Percentiles rank a stretch among this genome's conserved stretches.
phyloP scores from a whole-genome alignment of 1,284 basidiomycete genomes.

The Fomes fomentarius region DNA sequence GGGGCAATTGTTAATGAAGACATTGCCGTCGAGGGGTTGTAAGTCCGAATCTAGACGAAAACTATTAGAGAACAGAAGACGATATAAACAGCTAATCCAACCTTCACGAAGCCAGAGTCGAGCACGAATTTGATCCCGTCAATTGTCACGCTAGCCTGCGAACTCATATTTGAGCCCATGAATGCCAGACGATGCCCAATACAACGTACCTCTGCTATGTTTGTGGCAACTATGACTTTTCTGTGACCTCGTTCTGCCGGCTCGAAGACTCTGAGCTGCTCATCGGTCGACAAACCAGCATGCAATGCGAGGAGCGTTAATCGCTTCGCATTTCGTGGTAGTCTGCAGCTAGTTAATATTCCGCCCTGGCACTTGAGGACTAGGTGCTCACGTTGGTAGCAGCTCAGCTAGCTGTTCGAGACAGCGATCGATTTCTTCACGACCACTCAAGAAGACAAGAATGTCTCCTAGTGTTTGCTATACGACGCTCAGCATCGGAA shows the following conservation, averaged over 20 bases:
- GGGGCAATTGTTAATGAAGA: conserved; percentile 83
- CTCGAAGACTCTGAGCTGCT: conserved; percentile 87
- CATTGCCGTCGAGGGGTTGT: conserved; percentile 81
- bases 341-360: conserved; percentile 42
- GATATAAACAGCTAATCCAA: conserved; percentile 34
- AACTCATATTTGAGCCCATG: neutral
- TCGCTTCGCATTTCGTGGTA: conserved; percentile 64
- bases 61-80: conserved; percentile 12
- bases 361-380: neutral
- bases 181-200: neutral
- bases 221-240: conserved; percentile 93
- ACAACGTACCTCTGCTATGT: conserved; percentile 85
- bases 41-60: conserved; percentile 71
- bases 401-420: conserved; percentile 83
- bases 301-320: conserved; percentile 82
- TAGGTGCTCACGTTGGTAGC: conserved; percentile 63
- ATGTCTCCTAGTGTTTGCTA: conserved; percentile 86
- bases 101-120: conserved; percentile 95
- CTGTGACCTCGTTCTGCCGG: conserved; percentile 73
- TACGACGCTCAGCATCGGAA: conserved; percentile 5
- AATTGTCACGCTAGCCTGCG: conserved; percentile 91
- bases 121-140: conserved; percentile 96
- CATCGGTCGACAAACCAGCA: conserved; percentile 84
- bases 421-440: conserved; percentile 92
- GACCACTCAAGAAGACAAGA: conserved; percentile 93